Conservation (phyloP, 495 filamentous ascomycete species). For the Aspergillus incahuasiensis region DNA sequence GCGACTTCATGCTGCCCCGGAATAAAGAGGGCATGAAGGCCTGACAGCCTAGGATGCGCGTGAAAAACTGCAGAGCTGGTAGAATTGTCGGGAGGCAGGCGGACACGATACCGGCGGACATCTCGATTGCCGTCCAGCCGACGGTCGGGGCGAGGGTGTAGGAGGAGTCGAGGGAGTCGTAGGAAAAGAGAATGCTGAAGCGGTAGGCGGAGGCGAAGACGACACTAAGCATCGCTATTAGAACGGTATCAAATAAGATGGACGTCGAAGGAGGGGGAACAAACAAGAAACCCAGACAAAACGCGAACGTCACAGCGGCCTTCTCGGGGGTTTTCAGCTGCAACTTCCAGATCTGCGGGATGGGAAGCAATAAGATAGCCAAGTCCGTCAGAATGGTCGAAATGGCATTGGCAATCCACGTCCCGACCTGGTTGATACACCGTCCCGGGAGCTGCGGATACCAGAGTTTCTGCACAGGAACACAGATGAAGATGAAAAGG, state of each 20-base stretch:
- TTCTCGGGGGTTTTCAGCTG: slow-evolving; percentile 27
- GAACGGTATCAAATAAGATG: too few species aligned
- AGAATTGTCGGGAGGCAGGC: slow-evolving; percentile 43
- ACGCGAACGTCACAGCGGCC: slow-evolving; percentile 17
- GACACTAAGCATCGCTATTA: slow-evolving; percentile 14
- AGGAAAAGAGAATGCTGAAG: slow-evolving; percentile 34
- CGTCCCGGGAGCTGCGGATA: slow-evolving; percentile 25
- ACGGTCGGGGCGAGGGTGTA: slow-evolving; percentile 40
- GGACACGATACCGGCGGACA: slow-evolving; percentile 28
- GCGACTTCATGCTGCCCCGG: too few species aligned
- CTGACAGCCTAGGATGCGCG: too few species aligned
- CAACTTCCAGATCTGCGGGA: slow-evolving; percentile 38
- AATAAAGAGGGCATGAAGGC: too few species aligned
- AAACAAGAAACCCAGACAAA: slow-evolving; percentile 30
- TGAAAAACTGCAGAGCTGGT: slow-evolving; percentile 17
- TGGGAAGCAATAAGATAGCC: slow-evolving; percentile 41
- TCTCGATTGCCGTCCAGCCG: slow-evolving; percentile 43
- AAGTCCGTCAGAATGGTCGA: slow-evolving; percentile 46
- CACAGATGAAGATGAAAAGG: slow-evolving; percentile 43
- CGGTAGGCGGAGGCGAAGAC: slow-evolving; percentile 37
- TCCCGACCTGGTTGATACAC: slow-evolving; percentile 42
- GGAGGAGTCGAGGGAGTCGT: slow-evolving; percentile 18
- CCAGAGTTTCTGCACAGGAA: slow-evolving; percentile 40
- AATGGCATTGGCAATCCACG: slow-evolving; percentile 43
- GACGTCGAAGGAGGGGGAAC: neutral